These are phyloP conservation scores for Sarcocystis neurona DNA, from an alignment of 169 alveolate genomes.

Conservation along the genomic window DNA sequence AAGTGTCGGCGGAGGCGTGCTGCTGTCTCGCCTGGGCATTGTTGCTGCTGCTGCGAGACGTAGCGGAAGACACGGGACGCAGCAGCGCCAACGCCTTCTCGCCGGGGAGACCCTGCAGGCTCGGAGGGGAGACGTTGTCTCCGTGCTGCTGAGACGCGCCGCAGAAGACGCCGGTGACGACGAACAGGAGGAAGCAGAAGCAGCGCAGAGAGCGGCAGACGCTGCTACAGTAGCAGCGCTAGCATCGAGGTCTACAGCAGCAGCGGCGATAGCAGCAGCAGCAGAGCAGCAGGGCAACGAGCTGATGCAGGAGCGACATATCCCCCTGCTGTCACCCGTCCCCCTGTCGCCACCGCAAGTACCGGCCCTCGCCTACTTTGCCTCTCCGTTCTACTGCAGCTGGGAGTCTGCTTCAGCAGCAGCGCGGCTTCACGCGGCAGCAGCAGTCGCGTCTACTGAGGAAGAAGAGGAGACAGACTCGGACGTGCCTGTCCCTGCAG, in stretches of 20 bases:
- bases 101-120: too few species aligned
- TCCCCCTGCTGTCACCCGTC: not conserved
- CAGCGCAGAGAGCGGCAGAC: not conserved
- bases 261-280: slow-evolving; percentile 20
- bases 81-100: too few species aligned
- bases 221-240: slow-evolving; percentile 28
- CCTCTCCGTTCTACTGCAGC: not conserved
- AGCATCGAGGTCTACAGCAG: not conserved
- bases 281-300: slow-evolving; percentile 1
- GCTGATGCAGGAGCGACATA: not conserved
- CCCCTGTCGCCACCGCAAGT: not conserved
- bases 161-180: not conserved
- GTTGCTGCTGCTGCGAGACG: too few species aligned
- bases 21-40: too few species aligned
- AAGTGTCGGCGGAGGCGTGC: not conserved
- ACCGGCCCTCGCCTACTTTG: not conserved
- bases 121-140: not conserved
- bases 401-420: not conserved
- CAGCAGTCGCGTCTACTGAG: not conserved
- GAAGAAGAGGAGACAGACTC: not conserved
- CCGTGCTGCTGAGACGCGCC: not conserved
- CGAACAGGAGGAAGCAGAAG: not conserved
- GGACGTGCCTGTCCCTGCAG: too few species aligned
- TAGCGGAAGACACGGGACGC: too few species aligned
- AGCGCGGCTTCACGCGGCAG: not conserved